Conservation (phyloP, 495 filamentous ascomycete genomes). For the Saxophila tyrrhenica region DNA sequence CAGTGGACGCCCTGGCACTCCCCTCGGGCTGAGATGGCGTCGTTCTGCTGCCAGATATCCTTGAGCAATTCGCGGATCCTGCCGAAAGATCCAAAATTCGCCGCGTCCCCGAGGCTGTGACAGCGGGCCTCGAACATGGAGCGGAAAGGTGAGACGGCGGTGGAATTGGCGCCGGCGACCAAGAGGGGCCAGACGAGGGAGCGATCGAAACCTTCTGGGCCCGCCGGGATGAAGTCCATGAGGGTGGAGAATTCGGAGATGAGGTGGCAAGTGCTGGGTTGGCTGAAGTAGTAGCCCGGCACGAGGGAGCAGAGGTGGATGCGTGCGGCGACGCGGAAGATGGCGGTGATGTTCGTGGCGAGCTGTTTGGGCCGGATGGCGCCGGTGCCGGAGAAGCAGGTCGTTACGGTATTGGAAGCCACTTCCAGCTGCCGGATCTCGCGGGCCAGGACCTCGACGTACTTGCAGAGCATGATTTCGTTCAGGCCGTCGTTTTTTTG, state of each 20-base stretch:
- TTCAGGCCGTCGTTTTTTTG: slow-evolving; percentile 74
- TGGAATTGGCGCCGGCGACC: slow-evolving; percentile 66
- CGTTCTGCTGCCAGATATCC: slow-evolving; percentile 70
- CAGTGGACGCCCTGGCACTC: slow-evolving; percentile 66
- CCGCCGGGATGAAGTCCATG: slow-evolving; percentile 69
- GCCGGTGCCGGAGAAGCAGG: slow-evolving; percentile 44
- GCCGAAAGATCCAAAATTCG: slow-evolving; percentile 75
- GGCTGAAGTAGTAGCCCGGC: slow-evolving; percentile 66
- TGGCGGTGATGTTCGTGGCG: slow-evolving; percentile 70
- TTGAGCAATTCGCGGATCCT: slow-evolving; percentile 65
- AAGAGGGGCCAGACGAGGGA: slow-evolving; percentile 89
- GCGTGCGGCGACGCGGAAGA: slow-evolving; percentile 84
- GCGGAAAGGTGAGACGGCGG: slow-evolving; percentile 60
- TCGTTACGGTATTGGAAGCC: slow-evolving; percentile 21
- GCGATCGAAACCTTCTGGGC: slow-evolving; percentile 73
- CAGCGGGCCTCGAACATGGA: slow-evolving; percentile 60
- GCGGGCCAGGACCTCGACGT: slow-evolving; percentile 67
- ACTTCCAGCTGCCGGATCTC: slow-evolving; percentile 74
- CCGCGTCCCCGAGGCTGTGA: slow-evolving; percentile 57
- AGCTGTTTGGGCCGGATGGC: slow-evolving; percentile 71
- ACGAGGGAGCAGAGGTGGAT: slow-evolving; percentile 93
- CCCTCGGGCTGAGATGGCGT: slow-evolving; percentile 38
- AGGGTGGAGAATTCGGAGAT: slow-evolving; percentile 59
- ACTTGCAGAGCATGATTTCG: slow-evolving; percentile 69
- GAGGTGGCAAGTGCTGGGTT: slow-evolving; percentile 58